phyloP scores from a whole-genome alignment of 1,284 basidiomycete species.

The Rhodotorula sp. region DNA sequence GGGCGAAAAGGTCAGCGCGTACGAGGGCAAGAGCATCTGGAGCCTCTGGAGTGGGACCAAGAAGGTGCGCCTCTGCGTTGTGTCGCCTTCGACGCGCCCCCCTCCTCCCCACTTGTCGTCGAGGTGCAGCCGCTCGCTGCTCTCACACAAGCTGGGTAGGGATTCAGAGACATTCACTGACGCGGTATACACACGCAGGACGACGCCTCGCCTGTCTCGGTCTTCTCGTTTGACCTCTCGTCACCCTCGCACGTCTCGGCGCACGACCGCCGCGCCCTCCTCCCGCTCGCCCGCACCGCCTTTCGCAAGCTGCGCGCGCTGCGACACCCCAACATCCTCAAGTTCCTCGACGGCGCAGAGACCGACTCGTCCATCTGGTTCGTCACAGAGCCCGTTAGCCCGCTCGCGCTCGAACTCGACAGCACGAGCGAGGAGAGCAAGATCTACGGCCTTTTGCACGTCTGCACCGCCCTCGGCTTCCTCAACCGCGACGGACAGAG shows the following conservation, averaged over 20 bases:
- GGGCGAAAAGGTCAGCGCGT: conserved; percentile 69
- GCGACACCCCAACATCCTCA: conserved; percentile 92
- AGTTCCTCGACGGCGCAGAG: conserved; percentile 76
- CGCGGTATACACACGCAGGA: conserved; percentile 61
- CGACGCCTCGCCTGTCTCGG: conserved; percentile 76
- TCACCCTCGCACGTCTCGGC: conserved; percentile 60
- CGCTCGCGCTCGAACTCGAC: conserved; percentile 57
- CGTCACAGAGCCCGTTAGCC: conserved; percentile 88
- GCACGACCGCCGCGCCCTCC: conserved; percentile 58
- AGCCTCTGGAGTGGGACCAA: conserved; percentile 84
- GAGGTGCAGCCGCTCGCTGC: neutral
- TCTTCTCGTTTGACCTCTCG: conserved; percentile 69
- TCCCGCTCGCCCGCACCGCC: conserved; percentile 85
- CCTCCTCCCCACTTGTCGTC: neutral
- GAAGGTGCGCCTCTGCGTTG: conserved; percentile 61
- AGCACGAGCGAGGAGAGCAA: conserved; percentile 26
- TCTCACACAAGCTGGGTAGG: neutral
- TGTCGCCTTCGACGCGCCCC: neutral
- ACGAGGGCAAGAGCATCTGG: conserved; percentile 73
- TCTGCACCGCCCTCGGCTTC: conserved; percentile 83
- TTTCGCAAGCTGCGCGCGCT: conserved; percentile 86
- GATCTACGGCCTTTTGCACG: conserved; percentile 32
- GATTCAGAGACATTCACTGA: neutral
- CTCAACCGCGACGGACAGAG: conserved; percentile 78
- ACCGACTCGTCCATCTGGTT: conserved; percentile 85